Evolutionary conservation across 495 filamentous ascomycete species (phyloP), one percentile per base, ranked within the genome.

Genomic region (Penicillium steckii): DNA sequence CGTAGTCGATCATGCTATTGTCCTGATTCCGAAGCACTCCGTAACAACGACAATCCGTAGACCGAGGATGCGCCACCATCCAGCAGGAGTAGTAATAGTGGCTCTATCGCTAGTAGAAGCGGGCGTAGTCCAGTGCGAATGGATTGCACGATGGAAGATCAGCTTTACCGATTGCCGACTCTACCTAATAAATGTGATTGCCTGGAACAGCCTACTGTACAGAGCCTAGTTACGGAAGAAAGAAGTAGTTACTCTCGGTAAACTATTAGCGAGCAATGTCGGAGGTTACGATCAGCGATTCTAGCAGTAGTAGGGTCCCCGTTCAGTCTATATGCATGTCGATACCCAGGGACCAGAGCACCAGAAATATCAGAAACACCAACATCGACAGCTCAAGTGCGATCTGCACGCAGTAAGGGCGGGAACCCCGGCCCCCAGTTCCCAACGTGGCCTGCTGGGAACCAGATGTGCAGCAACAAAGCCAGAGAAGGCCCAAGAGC

Each of bases 331-430:
- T n/a, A n/a, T n/a, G n/a, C n/a, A n/a, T n/a, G n/a, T n/a, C n/a
- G n/a, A n/a, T n/a, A n/a, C n/a, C n/a, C n/a, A n/a, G n/a, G n/a
- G n/a, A n/a, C n/a, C n/a, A n/a, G n/a, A n/a, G n/a, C n/a, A n/a
- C n/a, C n/a, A n/a, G n/a, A n/a, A n/a, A n/a, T n/a, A n/a, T n/a
- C n/a, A n/a, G n/a, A n/a, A n/a, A 29, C 19, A 41, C 21, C 38
- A 41, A 21, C 18, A 41, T 41, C 18, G 23, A 41, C 18, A 22
- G 5, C 38, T 9, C 19, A 41, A 23, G 19, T 32, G 32, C 40
- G 53, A 53, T 56, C 52, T 56, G 57, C 57, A 53, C 42, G 42
- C 38, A 48, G 57, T 33, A 60, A 60, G 53, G 57, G 53, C 50
- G 50, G 45, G 35, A 41, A 44, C 49, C 49, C 41, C 41, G n/a